Percentiles rank a stretch among this genome's conserved stretches.
These are phyloP conservation scores for Spergularia marina DNA, from an alignment of 148 eudicot genomes.

Conservation along the genomic window DNA sequence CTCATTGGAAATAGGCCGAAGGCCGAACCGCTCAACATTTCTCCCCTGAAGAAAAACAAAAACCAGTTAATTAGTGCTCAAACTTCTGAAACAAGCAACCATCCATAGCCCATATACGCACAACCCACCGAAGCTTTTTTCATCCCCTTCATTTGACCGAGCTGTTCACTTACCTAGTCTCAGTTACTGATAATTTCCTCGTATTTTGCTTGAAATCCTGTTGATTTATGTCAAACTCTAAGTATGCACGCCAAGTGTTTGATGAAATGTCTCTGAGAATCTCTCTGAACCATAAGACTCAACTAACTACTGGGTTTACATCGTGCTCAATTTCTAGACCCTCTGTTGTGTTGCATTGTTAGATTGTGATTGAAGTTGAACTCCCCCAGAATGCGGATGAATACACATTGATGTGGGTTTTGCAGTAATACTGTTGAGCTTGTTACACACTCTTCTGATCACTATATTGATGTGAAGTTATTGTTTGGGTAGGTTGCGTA, in stretches of 20 bases:
- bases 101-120: not conserved
- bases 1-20: too few relatives aligned
- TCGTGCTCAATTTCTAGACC: too few relatives aligned
- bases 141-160: not conserved
- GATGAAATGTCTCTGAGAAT: slow-evolving; percentile 21
- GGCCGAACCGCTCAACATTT: too few relatives aligned
- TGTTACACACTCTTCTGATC: slow-evolving; percentile 1
- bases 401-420: not conserved
- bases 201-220: not conserved
- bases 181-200: not conserved
- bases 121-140: not conserved
- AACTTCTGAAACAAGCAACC: too few relatives aligned
- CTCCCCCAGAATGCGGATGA: not conserved
- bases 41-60: too few relatives aligned
- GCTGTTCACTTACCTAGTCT: not conserved
- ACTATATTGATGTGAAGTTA: not conserved
- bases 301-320: not conserved
- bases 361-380: not conserved
- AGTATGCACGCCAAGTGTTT: slow-evolving; percentile 19
- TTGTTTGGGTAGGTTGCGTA: slow-evolving; percentile 2
- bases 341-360: not conserved
- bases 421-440: not conserved
- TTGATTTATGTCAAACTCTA: not conserved
- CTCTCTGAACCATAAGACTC: not conserved
- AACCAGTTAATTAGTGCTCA: too few relatives aligned